A percentile compares a stretch with the other conserved stretches of the same genome.
phyloP scores from a whole-genome alignment of 441 rosid genomes.

The Mallotus repandus region DNA sequence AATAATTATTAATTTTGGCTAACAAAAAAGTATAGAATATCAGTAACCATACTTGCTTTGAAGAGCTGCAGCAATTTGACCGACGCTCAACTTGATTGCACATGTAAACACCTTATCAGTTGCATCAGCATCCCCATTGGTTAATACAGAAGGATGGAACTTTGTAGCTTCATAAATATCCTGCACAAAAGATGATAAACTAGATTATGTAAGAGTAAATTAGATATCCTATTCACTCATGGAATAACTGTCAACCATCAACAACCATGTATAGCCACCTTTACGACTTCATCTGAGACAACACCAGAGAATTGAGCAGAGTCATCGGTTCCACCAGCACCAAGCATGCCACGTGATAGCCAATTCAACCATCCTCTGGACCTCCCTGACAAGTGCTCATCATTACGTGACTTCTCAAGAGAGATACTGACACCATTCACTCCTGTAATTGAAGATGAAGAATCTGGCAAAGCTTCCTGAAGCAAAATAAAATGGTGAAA shows the following conservation, averaged over 20 bases:
- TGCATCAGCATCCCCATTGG: constrained; percentile 41
- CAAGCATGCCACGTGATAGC: constrained; percentile 98
- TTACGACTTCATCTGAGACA: constrained; percentile 91
- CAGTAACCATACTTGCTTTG: constrained; percentile 47
- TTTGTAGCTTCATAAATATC: constrained; percentile 92
- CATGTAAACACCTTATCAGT: constrained; percentile 52
- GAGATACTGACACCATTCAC: constrained; percentile 32
- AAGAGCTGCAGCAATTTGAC: constrained; percentile 51
- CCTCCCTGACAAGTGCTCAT: constrained; percentile 54
- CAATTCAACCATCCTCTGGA: constrained; percentile 97
- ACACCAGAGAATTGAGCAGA: constrained; percentile 92
- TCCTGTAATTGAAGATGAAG: constrained; percentile 37
- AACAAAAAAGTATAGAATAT: constrained; percentile 9
- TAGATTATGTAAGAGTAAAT: not conserved
- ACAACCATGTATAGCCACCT: constrained; percentile 50
- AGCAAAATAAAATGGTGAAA: constrained; percentile 22
- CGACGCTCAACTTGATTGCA: constrained; percentile 53
- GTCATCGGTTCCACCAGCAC: constrained; percentile 98
- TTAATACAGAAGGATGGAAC: constrained; percentile 57
- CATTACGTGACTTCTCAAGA: constrained; percentile 55
- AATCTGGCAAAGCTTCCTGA: constrained; percentile 56
- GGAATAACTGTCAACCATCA: constrained; percentile 20
- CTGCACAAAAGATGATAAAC: constrained; percentile 38
- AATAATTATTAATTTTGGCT: not conserved
- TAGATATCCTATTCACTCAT: not conserved